Conservation (phyloP, 192 early-diverging fungal species). For the Haplosporangium gracile region DNA sequence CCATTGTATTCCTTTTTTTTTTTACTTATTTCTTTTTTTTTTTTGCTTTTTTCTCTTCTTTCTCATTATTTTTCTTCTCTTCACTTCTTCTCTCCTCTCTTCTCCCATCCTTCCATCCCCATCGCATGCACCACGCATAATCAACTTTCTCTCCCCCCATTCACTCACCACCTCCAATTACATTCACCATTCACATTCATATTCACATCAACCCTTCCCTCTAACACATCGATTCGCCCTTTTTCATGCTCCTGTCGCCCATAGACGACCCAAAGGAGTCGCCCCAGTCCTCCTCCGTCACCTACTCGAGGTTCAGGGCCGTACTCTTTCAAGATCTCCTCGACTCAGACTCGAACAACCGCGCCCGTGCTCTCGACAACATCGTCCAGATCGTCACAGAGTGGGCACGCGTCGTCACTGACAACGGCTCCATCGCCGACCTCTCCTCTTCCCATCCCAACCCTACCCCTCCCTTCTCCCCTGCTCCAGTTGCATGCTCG, state of each 20-base stretch:
- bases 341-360: conserved; percentile 37
- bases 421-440: conserved; percentile 40
- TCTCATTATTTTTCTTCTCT: conserved; percentile 1
- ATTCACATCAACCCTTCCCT: background rate
- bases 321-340: conserved; percentile 55
- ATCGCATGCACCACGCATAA: conserved; percentile 10
- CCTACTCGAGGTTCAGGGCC: conserved; percentile 53
- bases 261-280: conserved; percentile 55
- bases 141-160: background rate
- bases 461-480: conserved; percentile 51
- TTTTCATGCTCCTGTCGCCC: conserved; percentile 53
- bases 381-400: conserved; percentile 54
- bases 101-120: background rate
- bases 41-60: conserved; percentile 7
- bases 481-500: conserved; percentile 18
- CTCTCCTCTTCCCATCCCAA: conserved; percentile 23
- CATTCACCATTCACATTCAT: background rate
- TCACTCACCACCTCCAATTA: background rate
- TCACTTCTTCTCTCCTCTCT: background rate
- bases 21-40: background rate
- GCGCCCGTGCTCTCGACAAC: conserved; percentile 53
- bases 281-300: conserved; percentile 43
- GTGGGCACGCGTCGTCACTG: conserved; percentile 56
- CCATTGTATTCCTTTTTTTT: background rate
- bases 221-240: background rate